These are phyloP conservation scores for Trichosanthes truncata DNA, from an alignment of 306 rosid genomes.

Conservation along the genomic window DNA sequence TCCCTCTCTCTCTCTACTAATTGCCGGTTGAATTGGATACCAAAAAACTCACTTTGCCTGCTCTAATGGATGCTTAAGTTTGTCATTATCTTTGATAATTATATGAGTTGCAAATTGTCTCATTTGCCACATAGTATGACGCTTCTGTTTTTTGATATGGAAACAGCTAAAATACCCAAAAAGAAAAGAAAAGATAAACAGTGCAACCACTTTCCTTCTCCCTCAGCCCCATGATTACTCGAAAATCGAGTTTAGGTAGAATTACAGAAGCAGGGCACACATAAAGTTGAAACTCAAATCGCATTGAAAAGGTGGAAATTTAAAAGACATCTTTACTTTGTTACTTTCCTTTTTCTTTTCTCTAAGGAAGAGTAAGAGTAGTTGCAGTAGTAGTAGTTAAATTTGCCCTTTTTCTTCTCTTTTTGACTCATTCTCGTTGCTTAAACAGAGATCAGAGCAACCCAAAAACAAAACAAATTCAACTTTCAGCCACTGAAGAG, in stretches of 20 bases:
- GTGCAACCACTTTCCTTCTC: background rate
- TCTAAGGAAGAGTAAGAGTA: background rate
- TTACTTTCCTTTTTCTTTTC: background rate
- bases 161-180: background rate
- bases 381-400: background rate
- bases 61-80: background rate
- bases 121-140: background rate
- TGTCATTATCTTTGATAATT: background rate
- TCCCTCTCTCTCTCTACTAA: background rate
- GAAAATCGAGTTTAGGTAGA: background rate
- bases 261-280: conserved; percentile 1
- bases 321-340: background rate
- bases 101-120: background rate
- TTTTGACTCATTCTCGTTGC: background rate
- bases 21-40: background rate
- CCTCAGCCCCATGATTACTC: background rate
- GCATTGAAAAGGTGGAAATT: conserved; percentile 1
- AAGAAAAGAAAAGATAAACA: background rate
- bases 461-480: conserved; percentile 3
- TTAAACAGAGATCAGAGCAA: background rate
- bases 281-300: background rate
- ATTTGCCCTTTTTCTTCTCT: conserved; percentile 1
- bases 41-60: background rate
- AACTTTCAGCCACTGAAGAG: background rate
- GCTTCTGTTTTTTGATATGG: background rate